A percentile compares a stretch with the other conserved stretches of the same genome.
These are phyloP conservation scores for Ramularia endophylla DNA, from an alignment of 2,329 filamentous ascomycete genomes.

Conservation along the genomic window DNA sequence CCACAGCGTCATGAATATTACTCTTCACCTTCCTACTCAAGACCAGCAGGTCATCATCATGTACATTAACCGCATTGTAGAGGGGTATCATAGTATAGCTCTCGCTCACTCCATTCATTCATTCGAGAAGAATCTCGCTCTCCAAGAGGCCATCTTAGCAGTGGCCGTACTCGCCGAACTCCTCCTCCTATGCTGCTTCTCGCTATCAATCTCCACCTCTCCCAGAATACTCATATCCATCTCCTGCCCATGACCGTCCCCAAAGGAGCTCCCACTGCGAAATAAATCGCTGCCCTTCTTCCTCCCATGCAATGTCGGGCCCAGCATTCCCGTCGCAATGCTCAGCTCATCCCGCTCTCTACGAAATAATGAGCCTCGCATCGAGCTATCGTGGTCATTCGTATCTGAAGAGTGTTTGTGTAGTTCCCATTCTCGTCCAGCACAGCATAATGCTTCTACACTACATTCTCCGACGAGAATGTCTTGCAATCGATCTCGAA, in stretches of 20 bases:
- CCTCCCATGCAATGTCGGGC: slow-evolving; percentile 1
- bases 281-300: slow-evolving; percentile 10
- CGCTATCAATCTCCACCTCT: slow-evolving; percentile 5
- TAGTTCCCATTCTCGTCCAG: slow-evolving; percentile 22
- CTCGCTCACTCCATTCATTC: too few relatives aligned
- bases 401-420: slow-evolving; percentile 3
- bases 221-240: slow-evolving; percentile 6
- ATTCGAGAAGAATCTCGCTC: slow-evolving; percentile 8
- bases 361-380: slow-evolving; percentile 2
- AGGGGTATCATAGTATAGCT: too few relatives aligned
- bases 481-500: slow-evolving; percentile 33
- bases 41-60: neutral
- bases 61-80: neutral
- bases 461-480: slow-evolving; percentile 25
- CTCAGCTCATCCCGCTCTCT: slow-evolving; percentile 10
- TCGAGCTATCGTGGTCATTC: slow-evolving; percentile 7
- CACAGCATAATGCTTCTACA: slow-evolving; percentile 27
- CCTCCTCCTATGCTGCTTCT: slow-evolving; percentile 4
- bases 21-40: neutral
- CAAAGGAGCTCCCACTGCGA: slow-evolving; percentile 5
- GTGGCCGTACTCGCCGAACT: slow-evolving; percentile 15
- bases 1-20: neutral
- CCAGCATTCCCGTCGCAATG: slow-evolving; percentile 13
- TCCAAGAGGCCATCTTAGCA: slow-evolving; percentile 16
- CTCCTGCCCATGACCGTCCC: neutral